Evolutionary conservation across 345 rosid species (phyloP), one percentile per base, ranked within the genome.

Genomic region (Bruguiera gymnorhiza): DNA sequence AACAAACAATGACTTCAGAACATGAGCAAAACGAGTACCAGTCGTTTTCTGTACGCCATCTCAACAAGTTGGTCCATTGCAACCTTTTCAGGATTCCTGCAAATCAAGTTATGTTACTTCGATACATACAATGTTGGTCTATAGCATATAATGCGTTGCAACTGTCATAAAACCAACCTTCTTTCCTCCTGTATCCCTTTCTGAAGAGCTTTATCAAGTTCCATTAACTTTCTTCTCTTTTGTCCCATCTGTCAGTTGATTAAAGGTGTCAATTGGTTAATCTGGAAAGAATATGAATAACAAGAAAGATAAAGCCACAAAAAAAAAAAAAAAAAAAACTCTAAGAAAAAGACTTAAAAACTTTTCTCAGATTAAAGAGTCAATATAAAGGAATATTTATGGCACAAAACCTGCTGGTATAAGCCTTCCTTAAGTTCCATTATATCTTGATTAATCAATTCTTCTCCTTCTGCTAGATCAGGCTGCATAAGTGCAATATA

Each of bases 1-100:
- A 13, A 50, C 8, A 66, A 51, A 59, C 27, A 31, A 71, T 43
- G 55, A 37, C 43, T 19, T 16, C 32, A 39, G 2, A 6, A 21
- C 39, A 71, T 46, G 51, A 67, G n/a, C 64, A 68, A 39, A 55
- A 67, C 48, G 66, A 67, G 72, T 86, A 95, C 99, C 99, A 88
- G 61, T 80, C 87, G 73, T 83, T 86, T 92, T 74, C 69, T 87
- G 82, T 88, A 86, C 62, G 97, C 97, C 80, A 85, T 84, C 83
- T 92, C 90, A 63, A 90, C 78, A 75, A 90, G 96, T 72, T 90
- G 95, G 75, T 92, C 87, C 91, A 95, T 85, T 37, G 97, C 99
- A 58, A 79, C 77, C 54, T 82, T 79, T 81, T 88, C 99, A 32
- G 82, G 51, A 54, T 80, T 87, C 85, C 99, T 95, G 91, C 85